Percentiles rank a stretch among this genome's conserved stretches.
Evolutionary conservation across 2,329 filamentous ascomycete genomes (phyloP).

Genomic region (Sporothrix inflata): DNA sequence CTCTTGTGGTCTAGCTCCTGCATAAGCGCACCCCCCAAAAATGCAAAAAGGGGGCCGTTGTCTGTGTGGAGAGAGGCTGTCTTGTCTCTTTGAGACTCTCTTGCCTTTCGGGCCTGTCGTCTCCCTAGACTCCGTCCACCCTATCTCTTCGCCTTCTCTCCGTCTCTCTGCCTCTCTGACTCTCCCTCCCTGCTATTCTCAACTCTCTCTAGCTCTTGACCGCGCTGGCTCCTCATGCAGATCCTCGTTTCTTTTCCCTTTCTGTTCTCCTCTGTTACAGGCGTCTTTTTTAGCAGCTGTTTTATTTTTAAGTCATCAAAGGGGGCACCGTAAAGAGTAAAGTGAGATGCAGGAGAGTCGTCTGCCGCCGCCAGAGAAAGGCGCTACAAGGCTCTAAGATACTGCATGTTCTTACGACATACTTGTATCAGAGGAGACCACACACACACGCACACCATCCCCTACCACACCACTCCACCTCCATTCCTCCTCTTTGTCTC

Average conservation of each 20-base stretch:
- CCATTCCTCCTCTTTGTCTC: constrained; percentile 10
- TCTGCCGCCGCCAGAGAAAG: neutral
- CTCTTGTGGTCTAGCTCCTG: constrained; percentile 19
- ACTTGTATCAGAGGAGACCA: neutral
- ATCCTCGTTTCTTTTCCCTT: constrained; percentile 22
- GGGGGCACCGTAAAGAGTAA: neutral
- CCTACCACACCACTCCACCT: constrained; percentile 12
- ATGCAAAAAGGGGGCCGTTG: neutral
- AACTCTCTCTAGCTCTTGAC: constrained; percentile 12
- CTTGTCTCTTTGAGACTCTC: neutral
- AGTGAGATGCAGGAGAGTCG: constrained; percentile 11
- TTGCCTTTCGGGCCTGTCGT: neutral
- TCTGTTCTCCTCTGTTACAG: neutral
- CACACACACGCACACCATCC: constrained; percentile 8
- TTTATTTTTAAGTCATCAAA: constrained; percentile 10
- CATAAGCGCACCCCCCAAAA: constrained; percentile 8
- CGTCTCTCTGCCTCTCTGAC: neutral
- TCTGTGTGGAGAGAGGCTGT: neutral
- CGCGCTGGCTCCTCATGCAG: constrained; percentile 4
- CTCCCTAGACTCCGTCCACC: neutral
- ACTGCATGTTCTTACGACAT: neutral
- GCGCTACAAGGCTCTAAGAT: constrained; percentile 2
- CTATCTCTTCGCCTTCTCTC: neutral
- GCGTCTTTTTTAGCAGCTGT: neutral
- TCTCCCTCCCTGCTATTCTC: constrained; percentile 17